Conservation (phyloP, 805 yeast species). For the Tetrapisispora taiwanensis region DNA sequence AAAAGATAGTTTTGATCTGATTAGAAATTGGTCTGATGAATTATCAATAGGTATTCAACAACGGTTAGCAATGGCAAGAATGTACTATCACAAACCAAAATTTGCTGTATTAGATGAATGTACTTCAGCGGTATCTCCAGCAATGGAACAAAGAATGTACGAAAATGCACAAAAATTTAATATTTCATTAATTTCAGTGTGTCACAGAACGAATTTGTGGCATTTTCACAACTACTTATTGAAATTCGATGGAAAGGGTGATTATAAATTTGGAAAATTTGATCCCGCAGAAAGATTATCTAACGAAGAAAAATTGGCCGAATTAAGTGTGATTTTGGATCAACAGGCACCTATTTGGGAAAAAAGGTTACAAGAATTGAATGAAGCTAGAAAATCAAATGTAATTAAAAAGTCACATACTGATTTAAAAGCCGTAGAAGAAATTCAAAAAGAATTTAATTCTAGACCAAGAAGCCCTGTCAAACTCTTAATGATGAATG, state of each 20-base stretch:
- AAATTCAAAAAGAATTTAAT: neutral
- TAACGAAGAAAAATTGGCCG: conserved; percentile 68
- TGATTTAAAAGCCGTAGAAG: conserved; percentile 11
- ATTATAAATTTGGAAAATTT: conserved; percentile 49
- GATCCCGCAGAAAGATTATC: conserved; percentile 64
- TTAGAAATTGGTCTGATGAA: conserved; percentile 81
- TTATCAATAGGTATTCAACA: conserved; percentile 88
- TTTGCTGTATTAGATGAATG: conserved; percentile 95
- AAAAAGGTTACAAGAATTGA: conserved; percentile 56
- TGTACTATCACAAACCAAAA: conserved; percentile 82
- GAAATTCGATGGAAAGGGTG: conserved; percentile 80
- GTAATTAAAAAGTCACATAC: conserved; percentile 25
- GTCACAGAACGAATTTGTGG: conserved; percentile 89
- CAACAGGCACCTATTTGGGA: conserved; percentile 60
- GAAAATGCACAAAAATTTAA: conserved; percentile 67
- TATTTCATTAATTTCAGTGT: conserved; percentile 78
- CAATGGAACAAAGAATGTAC: conserved; percentile 85
- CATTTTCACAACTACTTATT: conserved; percentile 75
- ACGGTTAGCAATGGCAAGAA: conserved; percentile 83
- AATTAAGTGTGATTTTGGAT: conserved; percentile 51
- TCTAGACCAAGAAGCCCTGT: conserved; percentile 1
- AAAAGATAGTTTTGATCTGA: conserved; percentile 52
- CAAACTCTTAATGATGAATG: conserved; percentile 1
- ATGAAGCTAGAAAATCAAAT: conserved; percentile 37
- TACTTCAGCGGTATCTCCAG: conserved; percentile 86